phyloP scores from a whole-genome alignment of 164 flowering plant genomes.

The Hamamelis virginiana region DNA sequence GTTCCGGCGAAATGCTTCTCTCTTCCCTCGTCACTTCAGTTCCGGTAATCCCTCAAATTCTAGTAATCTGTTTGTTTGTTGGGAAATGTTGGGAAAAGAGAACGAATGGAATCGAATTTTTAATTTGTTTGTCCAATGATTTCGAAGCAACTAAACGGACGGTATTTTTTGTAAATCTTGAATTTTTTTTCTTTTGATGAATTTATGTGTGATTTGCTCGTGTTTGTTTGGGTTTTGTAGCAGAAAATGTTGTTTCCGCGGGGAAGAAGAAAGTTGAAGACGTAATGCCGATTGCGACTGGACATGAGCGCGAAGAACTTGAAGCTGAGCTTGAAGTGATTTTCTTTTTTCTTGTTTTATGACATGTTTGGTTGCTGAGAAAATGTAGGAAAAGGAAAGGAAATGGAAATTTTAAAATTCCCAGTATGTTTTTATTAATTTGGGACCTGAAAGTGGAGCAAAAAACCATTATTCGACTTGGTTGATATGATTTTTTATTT shows the following conservation, averaged over 20 bases:
- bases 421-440: not conserved
- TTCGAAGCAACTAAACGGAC: too few species aligned
- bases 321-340: slow-evolving; percentile 77
- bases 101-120: too few species aligned
- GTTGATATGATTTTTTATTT: too few species aligned
- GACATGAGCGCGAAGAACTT: slow-evolving; percentile 92
- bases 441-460: too few species aligned
- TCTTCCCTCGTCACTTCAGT: slow-evolving; percentile 38
- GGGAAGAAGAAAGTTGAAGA: slow-evolving; percentile 73
- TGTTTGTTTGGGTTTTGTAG: slow-evolving; percentile 6
- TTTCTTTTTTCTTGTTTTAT: not conserved
- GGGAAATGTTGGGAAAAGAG: not conserved
- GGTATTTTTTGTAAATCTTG: too few species aligned
- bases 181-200: too few species aligned
- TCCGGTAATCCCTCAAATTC: slow-evolving; percentile 35
- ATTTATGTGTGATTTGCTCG: not conserved
- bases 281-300: slow-evolving; percentile 91
- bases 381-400: not conserved
- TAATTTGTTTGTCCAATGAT: too few species aligned
- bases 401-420: not conserved
- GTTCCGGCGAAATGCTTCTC: slow-evolving; percentile 28
- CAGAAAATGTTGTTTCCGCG: slow-evolving; percentile 22
- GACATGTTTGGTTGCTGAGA: not conserved
- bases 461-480: too few species aligned
- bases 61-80: not conserved